Percentiles rank a stretch among this genome's conserved stretches.
These are phyloP conservation scores for Salix brachista DNA, from an alignment of 345 rosid genomes.

Conservation along the genomic window DNA sequence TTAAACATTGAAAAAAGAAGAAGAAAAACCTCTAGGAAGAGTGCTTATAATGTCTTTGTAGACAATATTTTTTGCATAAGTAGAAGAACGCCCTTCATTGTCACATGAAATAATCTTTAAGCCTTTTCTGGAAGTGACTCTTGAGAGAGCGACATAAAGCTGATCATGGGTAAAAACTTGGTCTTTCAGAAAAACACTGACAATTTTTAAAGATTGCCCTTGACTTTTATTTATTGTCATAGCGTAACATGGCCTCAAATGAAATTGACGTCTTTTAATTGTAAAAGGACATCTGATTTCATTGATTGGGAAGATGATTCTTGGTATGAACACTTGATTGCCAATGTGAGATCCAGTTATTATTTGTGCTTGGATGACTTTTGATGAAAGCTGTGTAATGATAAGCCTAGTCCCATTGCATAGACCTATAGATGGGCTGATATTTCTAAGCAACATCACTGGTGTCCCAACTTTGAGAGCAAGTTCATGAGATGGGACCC, in stretches of 20 bases:
- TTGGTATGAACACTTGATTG: neutral
- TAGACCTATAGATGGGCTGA: neutral
- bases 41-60: neutral
- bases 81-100: neutral
- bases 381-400: neutral
- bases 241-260: neutral
- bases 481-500: neutral
- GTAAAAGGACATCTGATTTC: neutral
- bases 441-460: conserved; percentile 2
- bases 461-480: conserved; percentile 6
- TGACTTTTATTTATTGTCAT: conserved; percentile 3
- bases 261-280: neutral
- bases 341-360: neutral
- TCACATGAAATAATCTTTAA: neutral
- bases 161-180: neutral
- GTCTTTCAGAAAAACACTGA: neutral
- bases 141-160: neutral
- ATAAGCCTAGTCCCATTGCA: conserved; percentile 11
- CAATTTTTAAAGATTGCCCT: neutral
- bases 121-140: neutral
- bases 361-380: neutral
- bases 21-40: too few species aligned
- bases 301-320: neutral
- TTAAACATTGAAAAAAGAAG: too few species aligned
- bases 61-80: neutral